phyloP scores from a whole-genome alignment of 2,329 filamentous ascomycete genomes.

The Malbranchea zuffiana region DNA sequence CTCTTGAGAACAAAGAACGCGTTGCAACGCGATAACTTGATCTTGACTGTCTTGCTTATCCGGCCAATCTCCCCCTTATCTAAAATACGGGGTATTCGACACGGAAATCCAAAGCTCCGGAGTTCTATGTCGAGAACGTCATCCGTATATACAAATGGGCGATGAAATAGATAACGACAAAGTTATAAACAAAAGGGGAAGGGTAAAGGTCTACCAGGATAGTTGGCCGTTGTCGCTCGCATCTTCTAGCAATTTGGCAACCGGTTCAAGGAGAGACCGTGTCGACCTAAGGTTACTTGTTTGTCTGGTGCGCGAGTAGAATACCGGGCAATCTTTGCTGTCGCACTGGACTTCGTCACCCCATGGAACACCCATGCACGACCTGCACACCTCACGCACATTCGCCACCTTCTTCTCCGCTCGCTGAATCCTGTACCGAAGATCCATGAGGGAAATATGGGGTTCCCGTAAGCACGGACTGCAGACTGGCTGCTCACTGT shows the following conservation, averaged over 20 bases:
- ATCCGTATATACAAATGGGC: no score
- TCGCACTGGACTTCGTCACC: constrained; percentile 75
- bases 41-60: not conserved
- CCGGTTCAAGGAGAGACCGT: constrained; percentile 27
- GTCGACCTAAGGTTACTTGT: constrained; percentile 28
- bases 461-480: constrained; percentile 27
- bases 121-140: no score
- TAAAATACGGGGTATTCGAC: no score
- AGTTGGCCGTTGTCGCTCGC: constrained; percentile 19
- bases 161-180: no score
- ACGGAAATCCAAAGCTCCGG: no score
- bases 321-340: constrained; percentile 84
- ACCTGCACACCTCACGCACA: constrained; percentile 62
- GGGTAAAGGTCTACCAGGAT: constrained; percentile 8
- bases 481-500: constrained; percentile 32
- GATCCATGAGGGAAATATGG: constrained; percentile 50
- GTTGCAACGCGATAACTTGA: not conserved
- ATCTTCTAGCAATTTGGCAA: constrained; percentile 28
- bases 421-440: constrained; percentile 51
- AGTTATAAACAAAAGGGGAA: no score
- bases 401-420: constrained; percentile 55
- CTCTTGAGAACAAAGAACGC: no score
- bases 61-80: no score
- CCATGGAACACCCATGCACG: constrained; percentile 62
- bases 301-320: constrained; percentile 49